These are phyloP conservation scores for Erythrophleum ivorense DNA, from an alignment of 331 rosid genomes.

Conservation along the genomic window DNA sequence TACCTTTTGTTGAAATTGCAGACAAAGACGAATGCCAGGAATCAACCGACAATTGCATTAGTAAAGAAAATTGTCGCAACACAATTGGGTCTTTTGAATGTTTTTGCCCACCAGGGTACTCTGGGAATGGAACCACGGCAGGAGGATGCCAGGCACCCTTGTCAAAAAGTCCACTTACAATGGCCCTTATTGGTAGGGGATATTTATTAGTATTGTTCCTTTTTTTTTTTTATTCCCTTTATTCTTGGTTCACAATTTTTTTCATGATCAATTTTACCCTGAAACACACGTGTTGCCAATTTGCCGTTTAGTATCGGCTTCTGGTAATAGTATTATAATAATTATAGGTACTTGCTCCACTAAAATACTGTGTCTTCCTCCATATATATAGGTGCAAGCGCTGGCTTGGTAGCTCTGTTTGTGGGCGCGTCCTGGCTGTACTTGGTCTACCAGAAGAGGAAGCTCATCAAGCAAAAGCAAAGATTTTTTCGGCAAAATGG, in stretches of 20 bases:
- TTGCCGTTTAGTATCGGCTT: background rate
- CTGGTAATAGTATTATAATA: background rate
- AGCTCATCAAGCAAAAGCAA: slow-evolving; percentile 15
- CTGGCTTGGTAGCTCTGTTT: slow-evolving; percentile 1
- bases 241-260: background rate
- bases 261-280: no score
- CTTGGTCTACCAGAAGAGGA: slow-evolving; percentile 18
- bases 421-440: background rate
- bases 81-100: background rate
- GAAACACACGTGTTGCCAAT: background rate
- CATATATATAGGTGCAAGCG: background rate
- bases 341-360: background rate
- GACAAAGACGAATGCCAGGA: slow-evolving; percentile 42
- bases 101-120: slow-evolving; percentile 20
- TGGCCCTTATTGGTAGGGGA: slow-evolving; percentile 33
- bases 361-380: background rate
- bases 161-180: background rate
- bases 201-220: background rate
- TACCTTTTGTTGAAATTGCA: slow-evolving; percentile 3
- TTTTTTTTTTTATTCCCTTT: background rate
- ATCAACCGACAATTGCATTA: background rate
- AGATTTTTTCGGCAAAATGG: background rate
- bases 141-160: slow-evolving; percentile 10
- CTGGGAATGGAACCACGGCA: slow-evolving; percentile 29
- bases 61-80: slow-evolving; percentile 27